Percentiles rank a stretch among this genome's conserved stretches.
Conservation (phyloP, 257 asterid species). For the Craterostigma plantagineum region DNA sequence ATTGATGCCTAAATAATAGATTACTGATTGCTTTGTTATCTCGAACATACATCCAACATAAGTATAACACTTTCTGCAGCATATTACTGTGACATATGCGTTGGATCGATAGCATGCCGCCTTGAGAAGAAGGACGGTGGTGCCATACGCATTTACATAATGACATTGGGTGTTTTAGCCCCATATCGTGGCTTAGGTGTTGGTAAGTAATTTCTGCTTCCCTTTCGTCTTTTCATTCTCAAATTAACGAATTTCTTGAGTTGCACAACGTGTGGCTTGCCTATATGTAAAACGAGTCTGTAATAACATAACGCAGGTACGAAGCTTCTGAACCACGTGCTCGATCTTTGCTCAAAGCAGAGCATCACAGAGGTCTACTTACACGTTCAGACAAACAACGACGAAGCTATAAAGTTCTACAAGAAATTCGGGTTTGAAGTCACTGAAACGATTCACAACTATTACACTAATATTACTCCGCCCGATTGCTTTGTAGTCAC, state of each 20-base stretch:
- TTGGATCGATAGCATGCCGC: conserved; percentile 90
- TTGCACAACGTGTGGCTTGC: no score
- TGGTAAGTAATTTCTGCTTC: conserved; percentile 16
- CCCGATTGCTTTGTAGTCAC: conserved; percentile 78
- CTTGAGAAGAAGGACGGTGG: conserved; percentile 89
- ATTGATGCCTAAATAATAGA: no score
- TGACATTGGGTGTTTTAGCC: conserved; percentile 63
- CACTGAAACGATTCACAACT: conserved; percentile 72
- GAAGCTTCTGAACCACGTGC: conserved; percentile 61
- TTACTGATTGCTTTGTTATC: neutral
- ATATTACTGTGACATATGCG: conserved; percentile 83
- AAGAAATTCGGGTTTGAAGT: conserved; percentile 77
- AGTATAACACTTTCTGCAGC: no score
- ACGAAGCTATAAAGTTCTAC: conserved; percentile 85
- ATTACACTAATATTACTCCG: conserved; percentile 73
- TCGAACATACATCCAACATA: no score
- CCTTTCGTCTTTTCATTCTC: conserved; percentile 1
- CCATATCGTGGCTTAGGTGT: conserved; percentile 43
- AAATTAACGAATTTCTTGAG: conserved; percentile 5
- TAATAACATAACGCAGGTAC: conserved; percentile 36
- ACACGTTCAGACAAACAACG: conserved; percentile 90
- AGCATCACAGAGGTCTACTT: conserved; percentile 70
- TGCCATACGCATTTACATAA: conserved; percentile 59
- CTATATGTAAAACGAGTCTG: no score
- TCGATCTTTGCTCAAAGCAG: conserved; percentile 65